Base-by-base conservation (phyloP, 2,329 filamentous ascomycete species). In the Gaeumannomyces tritici region DNA sequence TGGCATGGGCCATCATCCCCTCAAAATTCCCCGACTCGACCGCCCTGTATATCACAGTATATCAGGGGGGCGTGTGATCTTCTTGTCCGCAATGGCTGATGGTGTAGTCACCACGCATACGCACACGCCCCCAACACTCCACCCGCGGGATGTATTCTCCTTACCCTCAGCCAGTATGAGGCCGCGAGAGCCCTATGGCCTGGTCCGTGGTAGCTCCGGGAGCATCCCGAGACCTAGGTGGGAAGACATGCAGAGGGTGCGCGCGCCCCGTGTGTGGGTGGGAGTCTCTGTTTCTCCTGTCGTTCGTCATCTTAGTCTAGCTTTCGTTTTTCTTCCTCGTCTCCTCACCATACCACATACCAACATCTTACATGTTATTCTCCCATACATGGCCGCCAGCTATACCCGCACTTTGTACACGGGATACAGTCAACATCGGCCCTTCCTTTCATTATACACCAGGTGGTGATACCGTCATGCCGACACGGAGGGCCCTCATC, bases 311-410 rank as follows among this genome's bases (percentile, higher is more conserved):
- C 55, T 57, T 31, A 31, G 27, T 33, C 56, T 58, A 62, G 62
- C 66, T 63, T 57, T 62, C 58, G 42, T 60, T 47, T 66, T 63
- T 62, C 55, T 62, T 33, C 42, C 58, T 57, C 26, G 56, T 65
- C 61, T 59, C 57, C 55, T 58, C 61, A 58, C 62, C 61, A 57
- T 63, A 26, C 18, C 55, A n/a, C 18, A 51, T 21, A 51, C 42
- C 42, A 24, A 51, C n/a, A 51, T 51, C 42, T 51, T 21, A 51
- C 42, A n/a, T 51, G 42, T 8, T 21, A 21, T n/a, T 21, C 18
- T 24, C 8, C 42, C n/a, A 3, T 7, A 21, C 7, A 21, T 51
- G 42, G 21, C 42, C 35, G 35, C 13, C 35, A 42, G 15, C 35
- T 42, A 42, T 15, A 42, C 35, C 35, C 13, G 35, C 13, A 18